Conservation (phyloP, 2,329 filamentous ascomycete genomes). For the Pseudogymnoascus verrucosus region DNA sequence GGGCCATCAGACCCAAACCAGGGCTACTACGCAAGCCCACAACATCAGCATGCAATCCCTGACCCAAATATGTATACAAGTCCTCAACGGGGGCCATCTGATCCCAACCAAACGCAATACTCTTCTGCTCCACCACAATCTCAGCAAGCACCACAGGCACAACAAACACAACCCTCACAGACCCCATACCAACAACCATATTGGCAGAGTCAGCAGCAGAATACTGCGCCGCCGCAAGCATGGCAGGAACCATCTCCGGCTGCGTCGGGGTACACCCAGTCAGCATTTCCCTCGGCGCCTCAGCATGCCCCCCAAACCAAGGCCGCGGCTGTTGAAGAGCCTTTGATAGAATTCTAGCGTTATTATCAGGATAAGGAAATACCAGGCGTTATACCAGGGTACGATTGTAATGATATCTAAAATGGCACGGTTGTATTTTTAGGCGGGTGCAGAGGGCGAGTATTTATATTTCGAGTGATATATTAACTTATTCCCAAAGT, state of each 20-base stretch:
- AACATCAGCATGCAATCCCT: constrained; percentile 7
- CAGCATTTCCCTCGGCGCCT: constrained; percentile 58
- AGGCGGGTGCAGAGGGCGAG: background rate
- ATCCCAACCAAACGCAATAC: constrained; percentile 16
- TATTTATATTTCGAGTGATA: background rate
- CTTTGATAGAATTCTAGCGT: constrained; percentile 64
- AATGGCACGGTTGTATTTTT: constrained; percentile 3
- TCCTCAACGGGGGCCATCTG: constrained; percentile 24
- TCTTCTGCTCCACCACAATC: constrained; percentile 18
- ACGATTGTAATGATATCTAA: constrained; percentile 4
- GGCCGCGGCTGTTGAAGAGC: constrained; percentile 61
- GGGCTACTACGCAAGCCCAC: background rate
- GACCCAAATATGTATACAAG: constrained; percentile 14
- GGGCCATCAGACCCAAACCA: constrained; percentile 1
- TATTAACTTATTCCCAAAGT: background rate
- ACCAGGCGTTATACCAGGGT: constrained; percentile 5
- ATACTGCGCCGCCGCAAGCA: constrained; percentile 33
- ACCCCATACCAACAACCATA: constrained; percentile 34
- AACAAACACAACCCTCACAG: constrained; percentile 17
- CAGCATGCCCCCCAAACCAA: constrained; percentile 49
- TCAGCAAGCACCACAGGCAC: constrained; percentile 20
- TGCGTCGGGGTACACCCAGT: constrained; percentile 47
- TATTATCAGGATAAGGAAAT: constrained; percentile 8
- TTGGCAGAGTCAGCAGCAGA: constrained; percentile 40
- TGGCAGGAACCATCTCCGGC: constrained; percentile 29